Base-by-base conservation (phyloP, 495 filamentous ascomycete species). In the Podospora comata region DNA sequence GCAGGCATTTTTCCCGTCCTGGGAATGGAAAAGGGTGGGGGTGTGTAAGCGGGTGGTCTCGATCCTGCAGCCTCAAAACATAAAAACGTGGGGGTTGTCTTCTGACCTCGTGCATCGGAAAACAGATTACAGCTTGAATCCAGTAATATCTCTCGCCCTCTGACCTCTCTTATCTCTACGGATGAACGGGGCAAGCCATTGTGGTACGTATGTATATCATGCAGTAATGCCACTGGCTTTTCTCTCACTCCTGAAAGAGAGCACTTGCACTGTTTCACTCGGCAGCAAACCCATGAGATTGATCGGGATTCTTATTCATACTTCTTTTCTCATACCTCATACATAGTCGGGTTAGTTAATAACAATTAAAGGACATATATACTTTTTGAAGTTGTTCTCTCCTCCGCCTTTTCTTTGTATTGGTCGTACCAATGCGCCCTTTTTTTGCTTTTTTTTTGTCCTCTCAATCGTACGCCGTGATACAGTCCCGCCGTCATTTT, bases 61-160 rank as follows among this genome's bases (percentile, higher is more conserved):
- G 0, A 5, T 48, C 39, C 39, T 48, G 39, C 39, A 48, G 39
- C 39, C 39, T 48, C 39, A 9, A 11, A 5, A 16, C 6, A 20
- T 23, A 19, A 58, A 58, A 58, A n/a, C 55, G 55, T 58, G 55
- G 55, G 55, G 55, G 19, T 20, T 58, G n/a, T 26, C 55, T 48
- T 48, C n/a, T 58, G 55, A 58, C 55, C 55, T 26, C 23, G n/a
- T 11, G 20, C 19, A 20, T 48, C 2, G 5, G n/a, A 0, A 58
- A 7, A 19, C 55, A 19, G 19, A 58, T 58, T 58, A 58, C 55
- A 58, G n/a, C 55, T 58, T 23, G 18, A 58, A 20, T 58, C 23
- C 55, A 58, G 55, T 58, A 20, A 58, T 58, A 6, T 26, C 55
- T 26, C 39, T 48, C 39, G 15, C 15, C 11, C 15, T 48, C 15